Evolutionary conservation across 1,139 yeast species (phyloP).

Genomic region (Blastobotrys ciferrii): DNA sequence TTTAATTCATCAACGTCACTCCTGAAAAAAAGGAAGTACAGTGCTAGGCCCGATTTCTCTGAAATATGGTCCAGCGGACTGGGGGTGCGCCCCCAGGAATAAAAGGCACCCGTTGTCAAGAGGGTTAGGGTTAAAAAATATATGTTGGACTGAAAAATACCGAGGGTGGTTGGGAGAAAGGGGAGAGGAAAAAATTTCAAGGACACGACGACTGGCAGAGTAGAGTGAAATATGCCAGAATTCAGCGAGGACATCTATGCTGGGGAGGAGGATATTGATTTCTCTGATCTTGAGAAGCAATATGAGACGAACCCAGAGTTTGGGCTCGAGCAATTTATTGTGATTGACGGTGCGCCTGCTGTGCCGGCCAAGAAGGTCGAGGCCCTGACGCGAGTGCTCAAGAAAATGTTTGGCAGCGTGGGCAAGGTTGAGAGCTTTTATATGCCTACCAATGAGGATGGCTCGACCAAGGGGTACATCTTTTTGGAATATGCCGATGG

Average conservation of each 20-base stretch:
- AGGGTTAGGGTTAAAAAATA: background rate
- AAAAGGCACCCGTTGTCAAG: too few species aligned
- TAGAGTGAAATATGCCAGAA: constrained; percentile 16
- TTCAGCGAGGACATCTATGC: constrained; percentile 14
- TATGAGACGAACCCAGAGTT: constrained; percentile 60
- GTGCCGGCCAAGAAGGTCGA: constrained; percentile 90
- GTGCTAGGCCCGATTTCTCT: too few species aligned
- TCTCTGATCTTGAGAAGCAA: constrained; percentile 80
- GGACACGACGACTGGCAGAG: background rate
- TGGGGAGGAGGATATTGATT: constrained; percentile 61
- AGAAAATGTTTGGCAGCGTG: constrained; percentile 72
- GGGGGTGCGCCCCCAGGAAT: too few species aligned
- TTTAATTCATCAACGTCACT: too few species aligned
- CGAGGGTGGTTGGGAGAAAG: background rate
- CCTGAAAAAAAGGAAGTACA: too few species aligned
- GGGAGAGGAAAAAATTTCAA: background rate
- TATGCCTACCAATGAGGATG: constrained; percentile 74
- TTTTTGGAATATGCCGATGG: constrained; percentile 78
- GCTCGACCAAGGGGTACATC: constrained; percentile 81
- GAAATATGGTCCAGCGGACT: too few species aligned
- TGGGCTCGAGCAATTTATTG: constrained; percentile 74
- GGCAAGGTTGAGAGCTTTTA: constrained; percentile 67
- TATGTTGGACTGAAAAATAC: background rate
- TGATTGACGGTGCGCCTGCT: constrained; percentile 93
- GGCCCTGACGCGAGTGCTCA: constrained; percentile 78